These are phyloP conservation scores for Phytophthora cajani DNA, from an alignment of 352 stramenopile species.

Conservation along the genomic window DNA sequence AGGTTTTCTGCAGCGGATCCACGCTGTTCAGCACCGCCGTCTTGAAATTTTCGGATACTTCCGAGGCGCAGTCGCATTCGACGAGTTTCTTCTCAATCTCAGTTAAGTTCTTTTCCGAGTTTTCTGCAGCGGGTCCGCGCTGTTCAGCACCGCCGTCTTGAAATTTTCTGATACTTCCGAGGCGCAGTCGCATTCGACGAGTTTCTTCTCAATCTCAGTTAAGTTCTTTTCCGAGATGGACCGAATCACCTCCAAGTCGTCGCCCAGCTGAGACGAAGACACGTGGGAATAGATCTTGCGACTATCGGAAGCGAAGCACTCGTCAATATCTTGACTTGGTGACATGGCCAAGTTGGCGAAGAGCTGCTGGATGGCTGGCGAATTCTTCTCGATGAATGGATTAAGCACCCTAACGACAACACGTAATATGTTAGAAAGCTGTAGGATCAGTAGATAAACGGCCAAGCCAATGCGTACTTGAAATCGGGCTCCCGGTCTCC, in stretches of 20 bases:
- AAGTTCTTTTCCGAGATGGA: slow-evolving; percentile 78
- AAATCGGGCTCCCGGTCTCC: slow-evolving; percentile 84
- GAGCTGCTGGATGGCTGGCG: slow-evolving; percentile 74
- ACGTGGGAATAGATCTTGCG: slow-evolving; percentile 78
- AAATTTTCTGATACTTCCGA: slow-evolving; percentile 59
- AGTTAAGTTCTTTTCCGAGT: slow-evolving; percentile 73
- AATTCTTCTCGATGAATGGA: slow-evolving; percentile 88
- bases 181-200: slow-evolving; percentile 50
- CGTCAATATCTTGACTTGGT: slow-evolving; percentile 70
- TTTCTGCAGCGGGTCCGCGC: slow-evolving; percentile 50
- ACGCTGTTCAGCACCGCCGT: slow-evolving; percentile 46
- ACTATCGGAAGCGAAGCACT: slow-evolving; percentile 78
- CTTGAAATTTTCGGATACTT: slow-evolving; percentile 65
- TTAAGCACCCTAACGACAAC: slow-evolving; percentile 71
- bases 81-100: slow-evolving; percentile 76
- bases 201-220: slow-evolving; percentile 71
- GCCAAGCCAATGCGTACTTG: slow-evolving; percentile 46
- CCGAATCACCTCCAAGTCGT: slow-evolving; percentile 72
- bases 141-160: slow-evolving; percentile 53
- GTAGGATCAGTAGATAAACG: background rate
- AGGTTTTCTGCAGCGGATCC: slow-evolving; percentile 54
- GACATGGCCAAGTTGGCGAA: slow-evolving; percentile 77
- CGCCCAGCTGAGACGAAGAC: slow-evolving; percentile 54
- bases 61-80: slow-evolving; percentile 42
- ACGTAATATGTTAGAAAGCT: slow-evolving; percentile 4